Percentiles rank a stretch among this genome's conserved stretches.
phyloP scores from a whole-genome alignment of 768 basidiomycete genomes.

The Mycena polygramma region DNA sequence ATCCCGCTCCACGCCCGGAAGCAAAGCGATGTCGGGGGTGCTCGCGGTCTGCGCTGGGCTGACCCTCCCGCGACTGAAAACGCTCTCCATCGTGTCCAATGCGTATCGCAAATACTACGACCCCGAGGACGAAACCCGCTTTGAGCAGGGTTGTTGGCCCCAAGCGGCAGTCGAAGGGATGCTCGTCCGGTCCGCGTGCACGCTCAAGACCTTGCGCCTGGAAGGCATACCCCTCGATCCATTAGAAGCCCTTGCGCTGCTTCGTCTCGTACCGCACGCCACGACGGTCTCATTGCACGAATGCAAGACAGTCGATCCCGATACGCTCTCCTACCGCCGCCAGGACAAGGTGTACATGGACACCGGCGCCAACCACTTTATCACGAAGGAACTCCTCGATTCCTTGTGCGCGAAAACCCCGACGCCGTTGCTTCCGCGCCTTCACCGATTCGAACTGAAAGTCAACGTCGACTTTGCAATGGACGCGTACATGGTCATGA shows the following conservation, averaged over 20 bases:
- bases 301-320: not conserved
- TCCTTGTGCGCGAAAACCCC: not conserved
- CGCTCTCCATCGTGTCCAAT: not conserved
- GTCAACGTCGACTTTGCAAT: not conserved
- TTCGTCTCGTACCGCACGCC: conserved; percentile 10
- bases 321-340: not conserved
- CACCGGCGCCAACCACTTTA: conserved; percentile 7
- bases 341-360: not conserved
- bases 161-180: conserved; percentile 1
- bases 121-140: not conserved
- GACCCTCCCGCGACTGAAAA: conserved; percentile 1
- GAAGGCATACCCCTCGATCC: conserved; percentile 17
- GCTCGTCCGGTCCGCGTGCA: conserved; percentile 12
- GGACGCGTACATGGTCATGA: conserved; percentile 8
- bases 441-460: not conserved
- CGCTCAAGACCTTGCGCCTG: conserved; percentile 1
- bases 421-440: conserved; percentile 14
- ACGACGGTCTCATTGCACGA: conserved; percentile 5
- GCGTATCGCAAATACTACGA: not conserved
- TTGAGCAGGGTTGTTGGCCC: conserved; percentile 5
- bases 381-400: not conserved
- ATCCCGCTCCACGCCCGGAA: not conserved
- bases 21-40: not conserved
- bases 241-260: not conserved
- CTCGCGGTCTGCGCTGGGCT: not conserved